Percentiles rank a stretch among this genome's conserved stretches.
Evolutionary conservation across 1,139 yeast genomes (phyloP).

Genomic region (Starmera stellimalicola): DNA sequence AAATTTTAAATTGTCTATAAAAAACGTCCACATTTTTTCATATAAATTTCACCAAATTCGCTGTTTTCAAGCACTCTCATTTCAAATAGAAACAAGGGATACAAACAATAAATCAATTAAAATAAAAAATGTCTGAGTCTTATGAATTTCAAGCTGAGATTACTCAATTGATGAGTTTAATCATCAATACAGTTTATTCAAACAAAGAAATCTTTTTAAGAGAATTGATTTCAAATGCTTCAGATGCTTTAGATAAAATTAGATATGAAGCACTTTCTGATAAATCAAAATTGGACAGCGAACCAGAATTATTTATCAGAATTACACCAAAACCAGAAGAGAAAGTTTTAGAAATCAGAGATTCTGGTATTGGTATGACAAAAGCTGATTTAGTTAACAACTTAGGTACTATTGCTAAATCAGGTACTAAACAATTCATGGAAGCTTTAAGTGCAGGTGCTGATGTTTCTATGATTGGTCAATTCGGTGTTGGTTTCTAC

Average conservation of each 20-base stretch:
- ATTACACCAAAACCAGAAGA: constrained; percentile 93
- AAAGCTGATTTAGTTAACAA: constrained; percentile 98
- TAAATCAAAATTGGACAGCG: constrained; percentile 84
- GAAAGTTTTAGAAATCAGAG: constrained; percentile 94
- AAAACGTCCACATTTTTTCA: background rate
- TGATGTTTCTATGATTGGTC: constrained; percentile 99
- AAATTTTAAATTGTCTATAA: background rate
- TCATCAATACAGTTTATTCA: constrained; percentile 99
- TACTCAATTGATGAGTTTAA: constrained; percentile 99
- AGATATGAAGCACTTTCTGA: constrained; percentile 95
- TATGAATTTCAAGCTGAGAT: constrained; percentile 99
- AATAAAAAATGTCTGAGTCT: constrained; percentile 56
- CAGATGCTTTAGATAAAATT: constrained; percentile 93
- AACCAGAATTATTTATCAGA: constrained; percentile 95
- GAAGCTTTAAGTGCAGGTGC: constrained; percentile 99
- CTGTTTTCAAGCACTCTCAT: background rate
- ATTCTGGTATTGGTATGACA: constrained; percentile 99
- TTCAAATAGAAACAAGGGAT: background rate
- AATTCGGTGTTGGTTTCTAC: constrained; percentile 99
- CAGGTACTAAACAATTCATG: constrained; percentile 99
- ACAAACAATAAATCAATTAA: background rate
- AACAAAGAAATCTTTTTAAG: constrained; percentile 99
- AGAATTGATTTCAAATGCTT: constrained; percentile 97
- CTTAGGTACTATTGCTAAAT: constrained; percentile 99
- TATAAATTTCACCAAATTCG: background rate